Percentiles rank a stretch among this genome's conserved stretches.
phyloP scores from a whole-genome alignment of 768 basidiomycete species.

The Suillus variegatus region DNA sequence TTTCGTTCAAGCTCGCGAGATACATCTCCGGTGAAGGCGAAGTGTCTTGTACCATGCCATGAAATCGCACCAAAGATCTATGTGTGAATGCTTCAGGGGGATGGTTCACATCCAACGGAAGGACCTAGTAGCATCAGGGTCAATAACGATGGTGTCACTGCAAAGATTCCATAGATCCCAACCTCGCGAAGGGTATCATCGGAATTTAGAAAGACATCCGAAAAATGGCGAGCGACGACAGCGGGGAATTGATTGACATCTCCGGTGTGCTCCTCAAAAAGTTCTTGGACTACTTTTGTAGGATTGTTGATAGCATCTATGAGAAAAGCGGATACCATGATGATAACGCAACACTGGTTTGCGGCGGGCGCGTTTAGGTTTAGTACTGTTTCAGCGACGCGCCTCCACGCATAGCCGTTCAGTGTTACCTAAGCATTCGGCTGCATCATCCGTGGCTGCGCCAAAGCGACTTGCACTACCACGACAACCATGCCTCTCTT shows the following conservation, averaged over 20 bases:
- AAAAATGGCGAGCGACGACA: conserved; percentile 49
- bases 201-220: conserved; percentile 39
- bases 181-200: conserved; percentile 45
- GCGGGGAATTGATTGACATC: conserved; percentile 37
- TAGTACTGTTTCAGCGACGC: neutral
- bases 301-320: conserved; percentile 54
- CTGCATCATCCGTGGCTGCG: conserved; percentile 4
- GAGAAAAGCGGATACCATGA: conserved; percentile 56
- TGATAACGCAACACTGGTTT: neutral
- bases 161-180: neutral
- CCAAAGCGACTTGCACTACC: conserved; percentile 16
- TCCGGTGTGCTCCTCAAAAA: conserved; percentile 38
- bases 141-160: neutral
- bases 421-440: conserved; percentile 7
- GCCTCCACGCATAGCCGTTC: neutral
- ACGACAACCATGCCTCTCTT: conserved; percentile 56
- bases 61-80: conserved; percentile 68
- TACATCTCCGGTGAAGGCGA: conserved; percentile 75
- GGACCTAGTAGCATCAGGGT: conserved; percentile 46
- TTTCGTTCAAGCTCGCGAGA: conserved; percentile 45
- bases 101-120: conserved; percentile 45
- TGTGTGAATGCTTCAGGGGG: conserved; percentile 52
- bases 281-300: conserved; percentile 45
- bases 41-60: conserved; percentile 83
- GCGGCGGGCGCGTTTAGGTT: neutral